Conservation (phyloP, 106 monocot genomes). For the Xerophyta viscosa region DNA sequence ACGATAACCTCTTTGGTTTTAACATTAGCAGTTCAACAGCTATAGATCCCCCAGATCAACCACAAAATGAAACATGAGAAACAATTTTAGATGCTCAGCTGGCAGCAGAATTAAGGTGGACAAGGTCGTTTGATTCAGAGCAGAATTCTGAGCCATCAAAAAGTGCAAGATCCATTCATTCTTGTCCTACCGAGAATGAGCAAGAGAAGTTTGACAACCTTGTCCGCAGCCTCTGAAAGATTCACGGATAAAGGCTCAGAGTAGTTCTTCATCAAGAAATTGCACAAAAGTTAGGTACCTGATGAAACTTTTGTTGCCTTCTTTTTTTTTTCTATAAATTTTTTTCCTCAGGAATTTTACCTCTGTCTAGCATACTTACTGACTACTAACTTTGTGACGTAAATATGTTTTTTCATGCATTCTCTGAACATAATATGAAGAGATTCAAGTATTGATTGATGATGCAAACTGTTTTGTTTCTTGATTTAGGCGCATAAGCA, state of each 20-base stretch:
- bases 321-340: too few relatives aligned
- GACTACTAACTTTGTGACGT: too few relatives aligned
- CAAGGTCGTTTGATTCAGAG: neutral
- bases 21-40: conserved; percentile 1
- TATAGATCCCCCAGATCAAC: neutral
- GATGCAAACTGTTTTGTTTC: neutral
- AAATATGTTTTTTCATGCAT: too few relatives aligned
- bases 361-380: too few relatives aligned
- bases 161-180: conserved; percentile 1
- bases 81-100: conserved; percentile 3
- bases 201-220: conserved; percentile 11
- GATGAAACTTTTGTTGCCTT: too few relatives aligned
- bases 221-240: neutral
- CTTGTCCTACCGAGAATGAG: conserved; percentile 4
- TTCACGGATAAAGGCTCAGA: too few relatives aligned
- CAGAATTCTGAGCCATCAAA: conserved; percentile 3
- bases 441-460: too few relatives aligned
- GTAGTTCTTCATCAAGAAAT: conserved; percentile 18
- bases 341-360: too few relatives aligned
- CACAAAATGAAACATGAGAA: neutral
- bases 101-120: neutral
- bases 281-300: conserved; percentile 37
- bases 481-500: conserved; percentile 79
- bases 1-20: conserved; percentile 12
- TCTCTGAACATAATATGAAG: too few relatives aligned